phyloP scores from a whole-genome alignment of 139 green algal genomes.

The Micractinium sp. region DNA sequence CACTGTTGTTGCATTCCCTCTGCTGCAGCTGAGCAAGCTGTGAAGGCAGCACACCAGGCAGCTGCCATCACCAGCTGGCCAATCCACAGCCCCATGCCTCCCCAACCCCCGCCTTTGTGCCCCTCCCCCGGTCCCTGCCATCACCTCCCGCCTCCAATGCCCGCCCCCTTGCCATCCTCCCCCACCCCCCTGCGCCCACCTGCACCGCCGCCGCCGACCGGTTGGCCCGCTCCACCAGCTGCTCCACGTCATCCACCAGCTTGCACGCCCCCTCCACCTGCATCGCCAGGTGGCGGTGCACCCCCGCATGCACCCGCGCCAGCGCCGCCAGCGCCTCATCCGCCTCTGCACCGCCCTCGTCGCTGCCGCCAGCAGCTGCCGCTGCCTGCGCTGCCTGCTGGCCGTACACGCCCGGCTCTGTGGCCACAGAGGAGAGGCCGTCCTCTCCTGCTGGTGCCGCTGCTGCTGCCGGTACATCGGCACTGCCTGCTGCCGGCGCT shows the following conservation, averaged over 20 bases:
- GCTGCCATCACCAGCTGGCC: too few relatives aligned
- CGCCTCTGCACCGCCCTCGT: background rate
- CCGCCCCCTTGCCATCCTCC: too few relatives aligned
- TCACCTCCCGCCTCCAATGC: too few relatives aligned
- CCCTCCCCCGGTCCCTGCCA: too few relatives aligned
- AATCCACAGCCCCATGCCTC: too few relatives aligned
- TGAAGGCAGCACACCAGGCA: too few relatives aligned
- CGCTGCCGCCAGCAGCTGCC: background rate
- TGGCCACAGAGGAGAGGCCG: background rate
- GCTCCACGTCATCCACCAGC: conserved; percentile 57
- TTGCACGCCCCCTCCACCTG: conserved; percentile 63
- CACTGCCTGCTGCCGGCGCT: background rate
- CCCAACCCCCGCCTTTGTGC: too few relatives aligned
- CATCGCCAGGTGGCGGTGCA: conserved; percentile 50
- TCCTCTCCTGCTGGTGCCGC: background rate
- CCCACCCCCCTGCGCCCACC: background rate
- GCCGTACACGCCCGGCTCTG: background rate
- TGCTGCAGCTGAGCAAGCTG: too few relatives aligned
- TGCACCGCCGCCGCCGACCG: conserved; percentile 26
- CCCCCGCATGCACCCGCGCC: conserved; percentile 18
- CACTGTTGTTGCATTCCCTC: too few relatives aligned
- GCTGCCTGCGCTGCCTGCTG: background rate
- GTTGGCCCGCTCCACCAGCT: conserved; percentile 53
- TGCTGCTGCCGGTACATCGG: background rate
- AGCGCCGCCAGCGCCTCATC: conserved; percentile 38